These are phyloP conservation scores for Asterophora parasitica DNA, from an alignment of 768 basidiomycete genomes.

Conservation along the genomic window DNA sequence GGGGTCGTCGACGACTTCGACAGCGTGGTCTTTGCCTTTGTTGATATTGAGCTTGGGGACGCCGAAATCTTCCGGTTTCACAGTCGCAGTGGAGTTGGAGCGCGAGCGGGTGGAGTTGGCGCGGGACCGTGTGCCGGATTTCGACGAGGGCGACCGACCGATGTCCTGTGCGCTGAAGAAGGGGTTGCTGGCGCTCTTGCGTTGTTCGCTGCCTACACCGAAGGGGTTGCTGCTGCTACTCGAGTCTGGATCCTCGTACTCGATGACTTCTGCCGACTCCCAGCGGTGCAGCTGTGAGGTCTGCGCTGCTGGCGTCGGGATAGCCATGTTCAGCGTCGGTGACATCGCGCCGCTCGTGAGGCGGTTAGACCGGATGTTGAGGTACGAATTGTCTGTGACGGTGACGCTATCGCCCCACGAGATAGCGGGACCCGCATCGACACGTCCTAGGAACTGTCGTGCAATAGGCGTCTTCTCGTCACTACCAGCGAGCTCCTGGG, in stretches of 20 bases:
- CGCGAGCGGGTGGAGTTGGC: conserved; percentile 26
- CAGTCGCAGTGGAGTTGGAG: too few species aligned
- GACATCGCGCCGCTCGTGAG: conserved; percentile 41
- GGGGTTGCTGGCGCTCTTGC: conserved; percentile 40
- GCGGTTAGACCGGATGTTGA: conserved; percentile 41
- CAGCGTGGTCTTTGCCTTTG: conserved; percentile 18
- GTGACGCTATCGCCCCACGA: conserved; percentile 53
- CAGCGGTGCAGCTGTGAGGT: conserved; percentile 50
- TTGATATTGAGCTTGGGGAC: conserved; percentile 16
- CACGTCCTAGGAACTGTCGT: conserved; percentile 40
- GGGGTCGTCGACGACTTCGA: conserved; percentile 24
- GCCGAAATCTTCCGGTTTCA: too few species aligned
- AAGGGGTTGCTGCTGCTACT: conserved; percentile 23
- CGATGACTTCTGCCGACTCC: conserved; percentile 66
- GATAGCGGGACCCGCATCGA: conserved; percentile 35
- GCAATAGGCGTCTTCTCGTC: conserved; percentile 29
- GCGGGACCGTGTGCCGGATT: conserved; percentile 25
- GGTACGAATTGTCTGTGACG: conserved; percentile 43
- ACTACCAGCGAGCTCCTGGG: conserved; percentile 44
- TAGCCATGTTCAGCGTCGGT: conserved; percentile 46
- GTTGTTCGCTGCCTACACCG: conserved; percentile 20
- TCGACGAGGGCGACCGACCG: conserved; percentile 4
- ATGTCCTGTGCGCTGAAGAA: conserved; percentile 33
- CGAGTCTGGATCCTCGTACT: conserved; percentile 31
- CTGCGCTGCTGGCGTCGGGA: conserved; percentile 58